Base-by-base conservation (phyloP, 2,329 filamentous ascomycete genomes). In the Xylariaceae sp. region DNA sequence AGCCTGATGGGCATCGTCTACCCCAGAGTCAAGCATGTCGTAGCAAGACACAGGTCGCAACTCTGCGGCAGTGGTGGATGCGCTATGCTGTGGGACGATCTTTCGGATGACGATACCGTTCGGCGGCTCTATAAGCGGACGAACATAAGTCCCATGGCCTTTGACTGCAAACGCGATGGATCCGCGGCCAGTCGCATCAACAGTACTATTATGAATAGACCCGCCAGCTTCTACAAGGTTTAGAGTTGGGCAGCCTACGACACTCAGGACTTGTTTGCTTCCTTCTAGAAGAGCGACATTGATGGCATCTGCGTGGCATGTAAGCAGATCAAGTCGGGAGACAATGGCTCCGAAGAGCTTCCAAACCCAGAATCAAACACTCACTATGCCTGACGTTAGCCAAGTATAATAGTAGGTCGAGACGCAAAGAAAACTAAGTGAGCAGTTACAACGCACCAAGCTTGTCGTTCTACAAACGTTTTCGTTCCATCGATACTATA, bases 401-500 rank as follows among this genome's bases (percentile, higher is more conserved):
- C 4, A 28, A 28, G 22, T 28, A 28, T n/a, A 28, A 28, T 28
- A 5, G 22, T 28, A 28, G 7, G 22, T 5, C 22, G 7, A 28
- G 4, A 28, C 22, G 4, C 22, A 28, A 28, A 28, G 4, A 28
- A 28, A 28, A 28, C 7, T 28, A 28, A 28, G 22, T 7, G 22
- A 28, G 7, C 4, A 28, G 22, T 28, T 28, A 4, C 4, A 4
- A 38, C 34, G 13, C 16, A 38, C 34, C 34, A 84, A 43, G 81
- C 73, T 58, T 81, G 69, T 6, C 77, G 75, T 11, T 70, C 67
- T 9, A 84, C 69, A 48, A 80, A 84, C 1, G 79, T 81, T 66
- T 79, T 76, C 2, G 81, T 84, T 7, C 81, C 81, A 56, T 84
- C 81, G 31, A 84, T 83, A 28, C 22, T 28, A 28, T 28, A 28